Evolutionary conservation across 73 alveolate species (phyloP).

Genomic region (Tetrahymena borealis): DNA sequence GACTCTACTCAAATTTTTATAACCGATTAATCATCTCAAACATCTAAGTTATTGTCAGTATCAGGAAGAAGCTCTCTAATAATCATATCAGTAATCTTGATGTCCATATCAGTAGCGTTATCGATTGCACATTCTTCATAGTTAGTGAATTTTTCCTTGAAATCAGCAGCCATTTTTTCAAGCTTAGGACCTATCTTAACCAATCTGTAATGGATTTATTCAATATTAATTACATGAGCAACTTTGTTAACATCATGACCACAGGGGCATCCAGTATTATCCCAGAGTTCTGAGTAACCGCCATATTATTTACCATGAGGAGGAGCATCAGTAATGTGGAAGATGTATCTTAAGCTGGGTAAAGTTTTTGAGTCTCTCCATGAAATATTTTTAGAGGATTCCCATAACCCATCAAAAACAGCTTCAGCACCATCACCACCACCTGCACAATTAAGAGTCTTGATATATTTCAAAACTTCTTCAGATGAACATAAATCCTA

Average conservation of each 20-base stretch:
- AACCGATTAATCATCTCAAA: too few species aligned
- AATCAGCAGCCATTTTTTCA: constrained; percentile 14
- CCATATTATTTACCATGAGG: constrained; percentile 71
- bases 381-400: constrained; percentile 56
- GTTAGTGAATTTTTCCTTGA: constrained; percentile 34
- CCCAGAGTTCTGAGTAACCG: constrained; percentile 15
- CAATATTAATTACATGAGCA: constrained; percentile 35
- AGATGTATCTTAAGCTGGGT: constrained; percentile 68
- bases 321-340: constrained; percentile 88
- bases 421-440: constrained; percentile 95
- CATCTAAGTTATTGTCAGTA: constrained; percentile 14
- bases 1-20: too few species aligned
- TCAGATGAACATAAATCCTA: constrained; percentile 65
- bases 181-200: constrained; percentile 2
- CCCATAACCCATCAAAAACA: constrained; percentile 80
- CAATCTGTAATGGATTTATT: constrained; percentile 32
- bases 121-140: constrained; percentile 23
- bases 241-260: constrained; percentile 2
- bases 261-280: constrained; percentile 4
- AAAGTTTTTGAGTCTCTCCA: constrained; percentile 73
- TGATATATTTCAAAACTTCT: constrained; percentile 52
- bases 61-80: constrained; percentile 42
- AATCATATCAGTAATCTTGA: constrained; percentile 40
- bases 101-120: constrained; percentile 34
- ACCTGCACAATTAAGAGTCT: constrained; percentile 35